phyloP scores from a whole-genome alignment of 345 rosid genomes.

The Sonneratia caseolaris region DNA sequence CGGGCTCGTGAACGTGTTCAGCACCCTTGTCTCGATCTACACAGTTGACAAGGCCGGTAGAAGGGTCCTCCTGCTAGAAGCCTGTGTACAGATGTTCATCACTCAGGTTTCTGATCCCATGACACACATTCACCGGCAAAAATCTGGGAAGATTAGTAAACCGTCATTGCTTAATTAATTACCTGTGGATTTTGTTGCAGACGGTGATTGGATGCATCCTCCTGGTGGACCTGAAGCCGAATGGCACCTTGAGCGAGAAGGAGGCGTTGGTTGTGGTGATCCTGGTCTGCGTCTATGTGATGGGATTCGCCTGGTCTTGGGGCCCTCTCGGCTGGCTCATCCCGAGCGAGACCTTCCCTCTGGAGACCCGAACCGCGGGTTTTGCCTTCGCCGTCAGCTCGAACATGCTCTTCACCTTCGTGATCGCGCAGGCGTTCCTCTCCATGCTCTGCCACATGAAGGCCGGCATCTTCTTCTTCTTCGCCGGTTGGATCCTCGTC shows the following conservation, averaged over 20 bases:
- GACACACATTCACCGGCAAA: no score
- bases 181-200: background rate
- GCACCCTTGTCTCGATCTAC: conserved; percentile 51
- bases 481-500: conserved; percentile 47
- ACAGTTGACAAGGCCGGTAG: conserved; percentile 49
- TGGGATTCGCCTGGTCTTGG: conserved; percentile 15
- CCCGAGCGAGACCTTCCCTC: conserved; percentile 14
- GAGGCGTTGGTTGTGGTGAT: conserved; percentile 6
- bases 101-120: conserved; percentile 12
- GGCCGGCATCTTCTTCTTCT: conserved; percentile 59
- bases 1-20: conserved; percentile 43
- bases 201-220: conserved; percentile 7
- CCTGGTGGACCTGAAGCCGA: conserved; percentile 11
- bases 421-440: conserved; percentile 14
- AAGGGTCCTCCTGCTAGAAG: conserved; percentile 45
- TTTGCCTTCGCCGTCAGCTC: conserved; percentile 13
- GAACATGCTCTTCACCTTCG: conserved; percentile 11
- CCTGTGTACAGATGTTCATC: conserved; percentile 37
- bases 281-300: conserved; percentile 10
- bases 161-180: no score
- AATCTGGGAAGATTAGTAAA: no score
- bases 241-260: conserved; percentile 1
- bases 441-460: conserved; percentile 33
- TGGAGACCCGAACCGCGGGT: conserved; percentile 9
- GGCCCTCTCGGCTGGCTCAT: conserved; percentile 17